phyloP scores from a whole-genome alignment of 306 rosid genomes.

The Inga leiocalycina region DNA sequence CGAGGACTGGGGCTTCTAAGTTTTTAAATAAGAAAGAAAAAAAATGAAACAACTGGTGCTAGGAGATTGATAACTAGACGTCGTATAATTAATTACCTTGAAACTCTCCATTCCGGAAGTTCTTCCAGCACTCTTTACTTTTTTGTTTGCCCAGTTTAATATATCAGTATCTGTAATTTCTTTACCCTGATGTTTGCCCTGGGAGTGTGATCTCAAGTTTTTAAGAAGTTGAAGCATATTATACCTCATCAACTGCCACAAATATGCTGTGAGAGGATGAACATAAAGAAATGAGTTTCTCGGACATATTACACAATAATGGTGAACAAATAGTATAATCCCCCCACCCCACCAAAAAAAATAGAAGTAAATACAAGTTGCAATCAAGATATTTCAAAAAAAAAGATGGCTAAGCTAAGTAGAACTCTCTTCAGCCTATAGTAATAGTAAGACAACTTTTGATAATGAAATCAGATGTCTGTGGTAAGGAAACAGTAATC shows the following conservation, averaged over 20 bases:
- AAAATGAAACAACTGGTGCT: background rate
- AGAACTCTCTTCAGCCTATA: background rate
- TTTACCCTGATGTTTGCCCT: slow-evolving; percentile 67
- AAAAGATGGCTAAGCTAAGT: background rate
- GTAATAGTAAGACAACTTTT: background rate
- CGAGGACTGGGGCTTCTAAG: background rate
- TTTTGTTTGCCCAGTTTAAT: slow-evolving; percentile 89
- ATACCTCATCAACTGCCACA: slow-evolving; percentile 99
- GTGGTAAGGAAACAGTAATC: background rate
- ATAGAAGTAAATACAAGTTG: background rate
- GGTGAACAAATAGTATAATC: background rate
- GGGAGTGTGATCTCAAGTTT: slow-evolving; percentile 93
- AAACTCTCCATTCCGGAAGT: slow-evolving; percentile 88
- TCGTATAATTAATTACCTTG: slow-evolving; percentile 64
- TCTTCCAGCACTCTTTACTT: slow-evolving; percentile 81
- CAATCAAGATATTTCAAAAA: background rate
- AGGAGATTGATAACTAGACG: background rate
- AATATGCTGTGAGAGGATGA: slow-evolving; percentile 61
- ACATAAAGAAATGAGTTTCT: slow-evolving; percentile 15
- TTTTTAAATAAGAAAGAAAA: background rate
- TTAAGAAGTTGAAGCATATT: slow-evolving; percentile 92
- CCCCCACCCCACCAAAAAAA: background rate
- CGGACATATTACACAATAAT: background rate
- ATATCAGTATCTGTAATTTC: slow-evolving; percentile 93
- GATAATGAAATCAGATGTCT: background rate